A percentile compares a stretch with the other conserved stretches of the same genome.
Conservation (phyloP, 306 rosid species). For the Gynostemma pentaphyllum region DNA sequence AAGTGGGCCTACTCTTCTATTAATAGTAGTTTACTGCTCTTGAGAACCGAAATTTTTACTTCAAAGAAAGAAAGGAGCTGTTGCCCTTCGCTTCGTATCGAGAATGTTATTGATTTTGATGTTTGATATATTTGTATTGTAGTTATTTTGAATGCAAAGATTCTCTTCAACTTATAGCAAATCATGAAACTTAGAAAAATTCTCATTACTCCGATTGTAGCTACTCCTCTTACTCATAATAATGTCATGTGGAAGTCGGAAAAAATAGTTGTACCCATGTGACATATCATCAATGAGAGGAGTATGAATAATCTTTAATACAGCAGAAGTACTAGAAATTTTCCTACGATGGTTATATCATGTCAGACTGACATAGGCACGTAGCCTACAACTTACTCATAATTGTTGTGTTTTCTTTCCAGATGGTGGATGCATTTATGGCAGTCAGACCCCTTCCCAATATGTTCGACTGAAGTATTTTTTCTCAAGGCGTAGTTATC, state of each 20-base stretch:
- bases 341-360: no score
- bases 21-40: neutral
- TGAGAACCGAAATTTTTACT: neutral
- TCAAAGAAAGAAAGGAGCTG: neutral
- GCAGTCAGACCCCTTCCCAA: constrained; percentile 67
- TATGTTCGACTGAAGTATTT: constrained; percentile 40
- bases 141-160: neutral
- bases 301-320: no score
- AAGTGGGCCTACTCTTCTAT: neutral
- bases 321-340: no score
- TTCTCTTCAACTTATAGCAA: no score
- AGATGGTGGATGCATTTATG: constrained; percentile 92
- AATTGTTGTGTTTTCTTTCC: constrained; percentile 11
- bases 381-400: no score
- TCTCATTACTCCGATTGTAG: no score
- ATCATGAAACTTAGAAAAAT: no score
- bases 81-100: neutral
- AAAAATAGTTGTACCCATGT: no score
- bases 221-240: no score
- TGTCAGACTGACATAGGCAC: no score
- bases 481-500: neutral
- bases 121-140: neutral
- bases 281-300: no score
- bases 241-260: no score
- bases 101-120: neutral